A percentile compares a stretch with the other conserved stretches of the same genome.
phyloP scores from a whole-genome alignment of 1,284 basidiomycete genomes.

The Phylloboletellus chloephorus region DNA sequence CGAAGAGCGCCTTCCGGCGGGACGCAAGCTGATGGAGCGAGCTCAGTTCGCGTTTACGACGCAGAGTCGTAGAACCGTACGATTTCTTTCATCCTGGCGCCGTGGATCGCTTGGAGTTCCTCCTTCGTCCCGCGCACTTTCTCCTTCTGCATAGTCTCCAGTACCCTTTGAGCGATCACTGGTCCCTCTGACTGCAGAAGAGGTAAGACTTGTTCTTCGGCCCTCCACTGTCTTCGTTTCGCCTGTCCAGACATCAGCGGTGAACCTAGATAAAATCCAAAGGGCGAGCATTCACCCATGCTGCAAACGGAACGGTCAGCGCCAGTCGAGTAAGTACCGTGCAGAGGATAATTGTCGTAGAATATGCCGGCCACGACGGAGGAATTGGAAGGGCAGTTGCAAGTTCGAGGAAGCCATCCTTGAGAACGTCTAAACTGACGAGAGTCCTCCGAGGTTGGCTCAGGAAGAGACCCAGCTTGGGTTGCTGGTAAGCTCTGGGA shows the following conservation, averaged over 20 bases:
- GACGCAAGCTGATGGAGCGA: slow-evolving; percentile 42
- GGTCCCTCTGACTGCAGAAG: slow-evolving; percentile 53
- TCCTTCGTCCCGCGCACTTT: slow-evolving; percentile 52
- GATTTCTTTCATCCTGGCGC: slow-evolving; percentile 41
- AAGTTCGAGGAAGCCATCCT: slow-evolving; percentile 55
- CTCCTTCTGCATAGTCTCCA: slow-evolving; percentile 55
- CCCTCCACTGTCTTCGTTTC: slow-evolving; percentile 55
- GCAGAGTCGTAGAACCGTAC: slow-evolving; percentile 28
- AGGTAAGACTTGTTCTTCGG: slow-evolving; percentile 67
- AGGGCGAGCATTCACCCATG: slow-evolving; percentile 61
- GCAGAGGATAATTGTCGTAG: slow-evolving; percentile 71
- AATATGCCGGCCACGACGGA: slow-evolving; percentile 60
- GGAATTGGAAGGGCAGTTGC: slow-evolving; percentile 67
- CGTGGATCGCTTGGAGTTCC: slow-evolving; percentile 44
- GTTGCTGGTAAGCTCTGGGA: slow-evolving; percentile 7
- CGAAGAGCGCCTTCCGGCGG: slow-evolving; percentile 55
- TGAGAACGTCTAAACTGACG: slow-evolving; percentile 37
- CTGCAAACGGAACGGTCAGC: slow-evolving; percentile 67
- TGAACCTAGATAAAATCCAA: slow-evolving; percentile 9
- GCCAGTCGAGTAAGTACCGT: slow-evolving; percentile 63
- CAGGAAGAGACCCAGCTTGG: slow-evolving; percentile 2
- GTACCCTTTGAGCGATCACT: slow-evolving; percentile 45
- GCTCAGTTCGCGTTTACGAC: slow-evolving; percentile 5
- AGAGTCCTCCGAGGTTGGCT: slow-evolving; percentile 28
- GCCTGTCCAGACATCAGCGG: slow-evolving; percentile 39